A percentile compares a stretch with the other conserved stretches of the same genome.
phyloP scores from a whole-genome alignment of 169 alveolate species.

The Eimeria maxima region DNA sequence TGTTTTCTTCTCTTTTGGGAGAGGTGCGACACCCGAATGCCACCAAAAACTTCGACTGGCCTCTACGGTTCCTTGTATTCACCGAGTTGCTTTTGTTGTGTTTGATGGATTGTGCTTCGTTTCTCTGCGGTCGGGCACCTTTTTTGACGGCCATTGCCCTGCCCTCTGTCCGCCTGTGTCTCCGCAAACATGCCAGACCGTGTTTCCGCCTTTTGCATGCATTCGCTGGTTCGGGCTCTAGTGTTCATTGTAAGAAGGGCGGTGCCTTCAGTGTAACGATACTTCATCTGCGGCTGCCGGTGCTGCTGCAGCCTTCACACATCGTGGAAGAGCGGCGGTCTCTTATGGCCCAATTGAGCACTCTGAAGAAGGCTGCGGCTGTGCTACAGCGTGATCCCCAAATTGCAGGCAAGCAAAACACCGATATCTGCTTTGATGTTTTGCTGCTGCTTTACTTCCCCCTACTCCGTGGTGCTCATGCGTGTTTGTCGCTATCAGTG shows the following conservation, averaged over 20 bases:
- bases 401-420: conserved; percentile 22
- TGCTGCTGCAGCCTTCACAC: conserved; percentile 82
- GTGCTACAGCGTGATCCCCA: conserved; percentile 82
- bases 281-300: not conserved
- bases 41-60: not conserved
- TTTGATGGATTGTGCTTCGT: not conserved
- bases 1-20: conserved; percentile 86
- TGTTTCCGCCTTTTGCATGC: not conserved
- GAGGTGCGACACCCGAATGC: conserved; percentile 38
- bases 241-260: not conserved
- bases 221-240: not conserved
- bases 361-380: conserved; percentile 81
- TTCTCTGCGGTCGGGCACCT: not conserved
- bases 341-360: conserved; percentile 69
- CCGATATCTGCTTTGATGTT: not conserved
- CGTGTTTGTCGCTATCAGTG: not conserved
- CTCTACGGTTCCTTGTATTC: not conserved
- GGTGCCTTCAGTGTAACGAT: not conserved
- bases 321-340: conserved; percentile 80
- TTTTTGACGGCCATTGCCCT: not conserved
- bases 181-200: not conserved
- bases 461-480: not conserved
- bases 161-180: not conserved
- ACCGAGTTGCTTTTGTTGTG: not conserved
- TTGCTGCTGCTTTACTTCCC: not conserved